Conservation (phyloP, 1,284 basidiomycete species). For the Cryptococcus floricola region DNA sequence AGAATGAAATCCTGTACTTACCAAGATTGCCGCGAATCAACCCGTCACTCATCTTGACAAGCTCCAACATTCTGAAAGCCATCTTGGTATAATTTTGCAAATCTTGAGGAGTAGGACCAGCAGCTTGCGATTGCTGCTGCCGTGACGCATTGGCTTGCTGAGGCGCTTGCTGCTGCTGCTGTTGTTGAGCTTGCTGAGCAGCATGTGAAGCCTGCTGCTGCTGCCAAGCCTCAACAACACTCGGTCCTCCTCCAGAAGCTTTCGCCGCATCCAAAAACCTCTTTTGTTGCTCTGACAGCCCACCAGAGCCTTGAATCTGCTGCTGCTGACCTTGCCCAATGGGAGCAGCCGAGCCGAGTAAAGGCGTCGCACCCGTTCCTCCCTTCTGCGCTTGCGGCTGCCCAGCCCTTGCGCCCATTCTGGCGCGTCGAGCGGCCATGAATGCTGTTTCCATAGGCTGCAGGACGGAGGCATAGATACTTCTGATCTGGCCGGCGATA, state of each 20-base stretch:
- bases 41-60: constrained; percentile 8
- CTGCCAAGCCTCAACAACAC: neutral
- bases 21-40: constrained; percentile 5
- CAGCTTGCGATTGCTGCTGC: constrained; percentile 54
- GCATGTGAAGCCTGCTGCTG: constrained; percentile 4
- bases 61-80: constrained; percentile 8
- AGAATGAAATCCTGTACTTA: neutral
- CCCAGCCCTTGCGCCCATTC: neutral
- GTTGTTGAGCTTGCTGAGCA: neutral
- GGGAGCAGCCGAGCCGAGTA: neutral
- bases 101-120: no score
- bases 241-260: neutral
- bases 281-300: constrained; percentile 23
- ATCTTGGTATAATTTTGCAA: no score
- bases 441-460: constrained; percentile 23
- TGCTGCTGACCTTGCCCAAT: constrained; percentile 1
- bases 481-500: constrained; percentile 27
- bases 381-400: constrained; percentile 5
- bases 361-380: neutral
- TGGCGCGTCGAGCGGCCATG: constrained; percentile 8
- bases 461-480: constrained; percentile 21
- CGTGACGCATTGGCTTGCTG: neutral
- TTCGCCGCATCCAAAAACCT: constrained; percentile 24
- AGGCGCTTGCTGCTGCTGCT: no score
- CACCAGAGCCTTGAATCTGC: neutral